phyloP scores from a whole-genome alignment of 257 asterid genomes.

The Nicotiana attenuata region DNA sequence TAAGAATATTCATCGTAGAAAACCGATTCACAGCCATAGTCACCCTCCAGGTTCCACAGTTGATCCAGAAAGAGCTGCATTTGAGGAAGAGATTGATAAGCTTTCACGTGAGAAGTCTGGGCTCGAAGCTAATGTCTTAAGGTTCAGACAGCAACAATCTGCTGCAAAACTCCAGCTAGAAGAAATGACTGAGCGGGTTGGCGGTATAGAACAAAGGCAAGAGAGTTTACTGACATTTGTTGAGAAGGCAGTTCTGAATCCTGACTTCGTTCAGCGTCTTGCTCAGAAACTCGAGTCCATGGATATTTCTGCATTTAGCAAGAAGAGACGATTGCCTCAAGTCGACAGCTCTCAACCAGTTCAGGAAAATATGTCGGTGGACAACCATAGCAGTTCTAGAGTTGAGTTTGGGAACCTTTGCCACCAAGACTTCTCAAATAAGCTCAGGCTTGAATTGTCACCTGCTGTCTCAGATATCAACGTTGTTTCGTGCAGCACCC shows the following conservation, averaged over 20 bases:
- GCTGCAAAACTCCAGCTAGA: slow-evolving; percentile 57
- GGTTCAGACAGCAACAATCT: slow-evolving; percentile 56
- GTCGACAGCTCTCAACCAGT: slow-evolving; percentile 38
- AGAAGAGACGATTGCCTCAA: slow-evolving; percentile 80
- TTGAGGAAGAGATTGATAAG: slow-evolving; percentile 86
- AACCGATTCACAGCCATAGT: slow-evolving; percentile 97
- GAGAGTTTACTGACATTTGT: slow-evolving; percentile 47
- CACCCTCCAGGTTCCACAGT: slow-evolving; percentile 61
- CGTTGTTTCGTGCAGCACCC: slow-evolving; percentile 70
- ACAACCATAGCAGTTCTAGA: slow-evolving; percentile 46
- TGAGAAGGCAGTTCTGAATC: slow-evolving; percentile 59
- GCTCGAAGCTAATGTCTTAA: slow-evolving; percentile 48
- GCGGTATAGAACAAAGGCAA: slow-evolving; percentile 69
- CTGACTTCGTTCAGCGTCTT: slow-evolving; percentile 58
- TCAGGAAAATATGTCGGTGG: slow-evolving; percentile 44
- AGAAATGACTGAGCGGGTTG: slow-evolving; percentile 48
- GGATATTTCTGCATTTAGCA: slow-evolving; percentile 73
- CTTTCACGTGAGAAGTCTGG: slow-evolving; percentile 61
- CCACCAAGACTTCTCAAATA: slow-evolving; percentile 50
- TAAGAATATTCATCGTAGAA: slow-evolving; percentile 81
- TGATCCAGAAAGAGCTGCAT: slow-evolving; percentile 78
- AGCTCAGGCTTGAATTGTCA: slow-evolving; percentile 75
- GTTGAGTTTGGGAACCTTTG: slow-evolving; percentile 39
- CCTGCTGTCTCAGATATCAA: slow-evolving; percentile 70
- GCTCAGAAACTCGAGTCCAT: slow-evolving; percentile 71